Evolutionary conservation across 2,329 filamentous ascomycete genomes (phyloP).

Genomic region (Didymosphaeria variabile): DNA sequence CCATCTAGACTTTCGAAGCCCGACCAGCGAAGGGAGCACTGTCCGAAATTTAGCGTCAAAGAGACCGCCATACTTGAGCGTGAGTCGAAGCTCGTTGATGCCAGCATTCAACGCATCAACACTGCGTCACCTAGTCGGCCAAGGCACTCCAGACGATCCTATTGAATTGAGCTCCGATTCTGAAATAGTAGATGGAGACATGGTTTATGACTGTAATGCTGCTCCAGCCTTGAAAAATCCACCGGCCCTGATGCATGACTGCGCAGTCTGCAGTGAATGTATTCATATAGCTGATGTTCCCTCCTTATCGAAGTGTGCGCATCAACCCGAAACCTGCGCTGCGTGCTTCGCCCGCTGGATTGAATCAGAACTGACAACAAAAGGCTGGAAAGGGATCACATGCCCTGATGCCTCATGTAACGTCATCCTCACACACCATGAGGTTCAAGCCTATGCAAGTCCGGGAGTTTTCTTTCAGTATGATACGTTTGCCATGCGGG

Average conservation of each 20-base stretch:
- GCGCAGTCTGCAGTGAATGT: conserved; percentile 33
- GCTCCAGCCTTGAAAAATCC: neutral
- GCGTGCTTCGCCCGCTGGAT: conserved; percentile 53
- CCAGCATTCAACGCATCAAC: neutral
- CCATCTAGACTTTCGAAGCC: neutral
- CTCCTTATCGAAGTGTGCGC: conserved; percentile 42
- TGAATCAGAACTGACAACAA: conserved; percentile 45
- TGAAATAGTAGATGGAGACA: neutral
- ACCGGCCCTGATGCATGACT: conserved; percentile 23
- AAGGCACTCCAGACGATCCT: conserved; percentile 20
- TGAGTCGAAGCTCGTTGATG: neutral
- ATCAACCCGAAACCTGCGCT: conserved; percentile 45
- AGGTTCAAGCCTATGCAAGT: conserved; percentile 49
- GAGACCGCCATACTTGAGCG: neutral
- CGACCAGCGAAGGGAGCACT: neutral
- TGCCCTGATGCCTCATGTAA: conserved; percentile 62
- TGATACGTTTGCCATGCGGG: conserved; percentile 56
- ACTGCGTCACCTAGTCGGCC: neutral
- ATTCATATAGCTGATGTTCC: conserved; percentile 29
- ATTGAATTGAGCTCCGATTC: conserved; percentile 20
- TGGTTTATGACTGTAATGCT: neutral
- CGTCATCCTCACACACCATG: conserved; percentile 54
- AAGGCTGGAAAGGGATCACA: conserved; percentile 57
- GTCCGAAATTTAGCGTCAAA: neutral
- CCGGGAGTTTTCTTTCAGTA: conserved; percentile 31